phyloP scores from a whole-genome alignment of 352 stramenopile genomes.

The Pythium guiyangense region DNA sequence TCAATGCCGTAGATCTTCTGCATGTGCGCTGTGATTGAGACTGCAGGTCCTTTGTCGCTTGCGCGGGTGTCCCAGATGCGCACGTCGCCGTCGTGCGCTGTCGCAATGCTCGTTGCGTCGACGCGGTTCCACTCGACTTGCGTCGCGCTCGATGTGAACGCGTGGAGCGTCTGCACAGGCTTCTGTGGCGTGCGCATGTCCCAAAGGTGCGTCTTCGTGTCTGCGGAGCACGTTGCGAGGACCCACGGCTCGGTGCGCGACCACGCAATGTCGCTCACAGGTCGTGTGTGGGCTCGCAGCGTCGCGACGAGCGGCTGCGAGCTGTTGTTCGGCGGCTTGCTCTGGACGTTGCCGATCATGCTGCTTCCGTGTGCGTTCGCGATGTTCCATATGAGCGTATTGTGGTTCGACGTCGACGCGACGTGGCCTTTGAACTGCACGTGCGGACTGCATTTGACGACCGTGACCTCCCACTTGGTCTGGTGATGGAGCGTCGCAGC shows the following conservation, averaged over 20 bases:
- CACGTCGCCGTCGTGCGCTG: slow-evolving; percentile 75
- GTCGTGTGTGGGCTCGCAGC: slow-evolving; percentile 63
- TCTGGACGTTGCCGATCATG: background rate
- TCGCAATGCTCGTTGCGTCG: slow-evolving; percentile 63
- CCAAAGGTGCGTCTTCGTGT: slow-evolving; percentile 80
- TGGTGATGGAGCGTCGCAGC: slow-evolving; percentile 65
- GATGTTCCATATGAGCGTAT: slow-evolving; percentile 82
- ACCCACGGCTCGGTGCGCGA: slow-evolving; percentile 64
- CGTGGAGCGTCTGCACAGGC: slow-evolving; percentile 63
- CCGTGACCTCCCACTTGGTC: slow-evolving; percentile 76
- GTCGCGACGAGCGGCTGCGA: slow-evolving; percentile 62
- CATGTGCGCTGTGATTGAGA: slow-evolving; percentile 74
- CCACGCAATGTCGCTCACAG: slow-evolving; percentile 77
- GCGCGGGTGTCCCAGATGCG: slow-evolving; percentile 71
- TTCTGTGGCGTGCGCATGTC: slow-evolving; percentile 68
- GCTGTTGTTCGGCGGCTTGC: slow-evolving; percentile 9
- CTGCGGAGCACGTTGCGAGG: slow-evolving; percentile 72
- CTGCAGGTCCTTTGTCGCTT: slow-evolving; percentile 43
- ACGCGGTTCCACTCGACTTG: slow-evolving; percentile 79
- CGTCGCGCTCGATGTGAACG: slow-evolving; percentile 61
- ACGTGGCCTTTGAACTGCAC: slow-evolving; percentile 58
- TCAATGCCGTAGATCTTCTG: slow-evolving; percentile 82
- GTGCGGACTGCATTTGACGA: slow-evolving; percentile 79
- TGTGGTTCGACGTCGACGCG: slow-evolving; percentile 75
- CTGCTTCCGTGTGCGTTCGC: slow-evolving; percentile 15